Evolutionary conservation across 495 filamentous ascomycete genomes (phyloP).

Genomic region (Penicillium flavigenum): DNA sequence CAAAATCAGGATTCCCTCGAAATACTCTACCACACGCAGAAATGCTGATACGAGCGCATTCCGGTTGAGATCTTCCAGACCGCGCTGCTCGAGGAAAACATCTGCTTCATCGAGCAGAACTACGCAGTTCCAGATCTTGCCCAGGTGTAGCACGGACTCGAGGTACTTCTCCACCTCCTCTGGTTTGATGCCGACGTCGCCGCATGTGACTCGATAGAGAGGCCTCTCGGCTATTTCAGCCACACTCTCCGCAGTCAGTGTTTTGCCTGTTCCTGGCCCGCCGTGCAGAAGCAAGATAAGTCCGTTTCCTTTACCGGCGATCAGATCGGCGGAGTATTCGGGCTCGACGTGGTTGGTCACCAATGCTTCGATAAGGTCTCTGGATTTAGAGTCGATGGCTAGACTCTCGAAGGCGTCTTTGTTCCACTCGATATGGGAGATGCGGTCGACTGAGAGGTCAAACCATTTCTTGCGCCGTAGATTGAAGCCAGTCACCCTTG

Average conservation of each 20-base stretch:
- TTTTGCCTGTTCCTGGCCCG: conserved; percentile 46
- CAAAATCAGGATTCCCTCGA: conserved; percentile 41
- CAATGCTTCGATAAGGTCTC: conserved; percentile 54
- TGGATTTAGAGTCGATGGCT: conserved; percentile 50
- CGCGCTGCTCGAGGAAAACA: conserved; percentile 53
- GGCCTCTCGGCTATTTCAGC: conserved; percentile 30
- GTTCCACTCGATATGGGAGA: conserved; percentile 49
- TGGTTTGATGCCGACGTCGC: conserved; percentile 40
- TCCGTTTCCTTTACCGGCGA: conserved; percentile 42
- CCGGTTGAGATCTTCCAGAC: conserved; percentile 37
- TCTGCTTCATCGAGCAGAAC: conserved; percentile 59
- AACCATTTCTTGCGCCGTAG: conserved; percentile 44
- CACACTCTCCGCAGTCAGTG: conserved; percentile 35
- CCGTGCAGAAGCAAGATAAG: conserved; percentile 54
- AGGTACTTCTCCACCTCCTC: conserved; percentile 44
- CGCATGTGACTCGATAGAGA: conserved; percentile 31
- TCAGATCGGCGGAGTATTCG: conserved; percentile 34
- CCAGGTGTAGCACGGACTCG: conserved; percentile 39
- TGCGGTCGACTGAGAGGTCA: conserved; percentile 34
- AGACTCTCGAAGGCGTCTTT: conserved; percentile 51
- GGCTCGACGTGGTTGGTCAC: conserved; percentile 33
- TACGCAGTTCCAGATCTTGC: conserved; percentile 47
- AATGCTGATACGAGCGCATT: conserved; percentile 56
- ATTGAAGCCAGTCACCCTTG: conserved; percentile 34
- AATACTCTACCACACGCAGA: conserved; percentile 58